Conservation (phyloP, 352 stramenopile genomes). For the Pythium sp. region DNA sequence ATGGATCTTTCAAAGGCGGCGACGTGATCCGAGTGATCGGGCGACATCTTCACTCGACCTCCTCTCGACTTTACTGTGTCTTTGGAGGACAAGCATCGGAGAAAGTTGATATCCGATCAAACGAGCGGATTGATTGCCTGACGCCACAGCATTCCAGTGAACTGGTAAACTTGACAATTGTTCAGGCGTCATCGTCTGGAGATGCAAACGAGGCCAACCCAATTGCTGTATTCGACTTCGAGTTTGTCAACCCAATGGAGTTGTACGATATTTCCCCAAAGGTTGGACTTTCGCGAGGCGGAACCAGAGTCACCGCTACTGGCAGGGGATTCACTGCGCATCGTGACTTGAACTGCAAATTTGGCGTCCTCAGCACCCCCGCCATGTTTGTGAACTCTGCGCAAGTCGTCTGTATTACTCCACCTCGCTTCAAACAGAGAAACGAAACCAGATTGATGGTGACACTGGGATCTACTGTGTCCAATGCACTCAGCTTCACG, state of each 20-base stretch:
- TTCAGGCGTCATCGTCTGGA: constrained; percentile 1
- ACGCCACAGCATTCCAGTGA: constrained; percentile 25
- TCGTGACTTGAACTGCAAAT: constrained; percentile 31
- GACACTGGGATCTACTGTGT: constrained; percentile 22
- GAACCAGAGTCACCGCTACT: constrained; percentile 22
- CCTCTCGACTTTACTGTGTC: constrained; percentile 25
- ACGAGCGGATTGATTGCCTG: constrained; percentile 24
- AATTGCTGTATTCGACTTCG: constrained; percentile 31
- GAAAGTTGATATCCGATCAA: constrained; percentile 9
- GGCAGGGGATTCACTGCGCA: constrained; percentile 40
- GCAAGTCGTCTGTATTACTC: constrained; percentile 25
- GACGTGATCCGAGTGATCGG: constrained; percentile 30
- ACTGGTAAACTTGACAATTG: constrained; percentile 22
- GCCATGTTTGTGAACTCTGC: constrained; percentile 30
- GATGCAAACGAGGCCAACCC: background rate
- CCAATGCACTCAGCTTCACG: constrained; percentile 21
- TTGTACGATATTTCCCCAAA: constrained; percentile 20
- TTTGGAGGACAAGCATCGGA: constrained; percentile 22
- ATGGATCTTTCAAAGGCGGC: constrained; percentile 27
- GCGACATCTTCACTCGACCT: constrained; percentile 16
- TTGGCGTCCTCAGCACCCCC: constrained; percentile 23
- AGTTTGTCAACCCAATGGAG: constrained; percentile 34
- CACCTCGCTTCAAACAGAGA: constrained; percentile 24
- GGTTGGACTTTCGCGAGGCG: constrained; percentile 28
- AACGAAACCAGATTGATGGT: constrained; percentile 20